Conservation (phyloP, 148 eudicot genomes). For the Heliamphora exappendiculata region DNA sequence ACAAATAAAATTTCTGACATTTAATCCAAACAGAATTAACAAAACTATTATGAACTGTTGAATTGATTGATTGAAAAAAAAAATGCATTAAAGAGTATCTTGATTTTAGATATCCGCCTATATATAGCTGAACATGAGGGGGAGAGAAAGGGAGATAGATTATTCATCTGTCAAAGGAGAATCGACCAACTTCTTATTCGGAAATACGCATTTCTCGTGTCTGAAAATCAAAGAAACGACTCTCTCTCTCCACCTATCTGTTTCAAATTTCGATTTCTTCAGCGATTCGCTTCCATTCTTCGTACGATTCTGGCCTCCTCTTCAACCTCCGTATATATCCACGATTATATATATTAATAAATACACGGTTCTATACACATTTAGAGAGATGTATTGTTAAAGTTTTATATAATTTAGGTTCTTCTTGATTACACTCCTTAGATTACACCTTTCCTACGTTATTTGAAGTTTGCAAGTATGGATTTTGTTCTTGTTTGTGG, state of each 20-base stretch:
- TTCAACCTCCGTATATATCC: not conserved
- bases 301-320: constrained; percentile 5
- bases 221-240: not conserved
- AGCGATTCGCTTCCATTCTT: not conserved
- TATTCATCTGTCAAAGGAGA: not conserved
- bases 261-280: not conserved
- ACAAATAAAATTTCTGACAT: no score
- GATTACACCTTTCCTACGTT: not conserved
- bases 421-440: not conserved
- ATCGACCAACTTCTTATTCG: constrained; percentile 27
- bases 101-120: no score
- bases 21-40: no score
- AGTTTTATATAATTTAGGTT: no score
- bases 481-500: not conserved
- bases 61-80: no score
- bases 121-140: not conserved
- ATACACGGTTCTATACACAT: not conserved
- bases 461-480: not conserved
- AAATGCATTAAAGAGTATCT: no score
- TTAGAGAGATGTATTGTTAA: not conserved
- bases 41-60: no score
- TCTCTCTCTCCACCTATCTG: not conserved
- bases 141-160: not conserved
- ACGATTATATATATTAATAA: not conserved
- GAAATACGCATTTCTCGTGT: constrained; percentile 20